A percentile compares a stretch with the other conserved stretches of the same genome.
phyloP scores from a whole-genome alignment of 108 stramenopile genomes.

The Ochromonas danica region DNA sequence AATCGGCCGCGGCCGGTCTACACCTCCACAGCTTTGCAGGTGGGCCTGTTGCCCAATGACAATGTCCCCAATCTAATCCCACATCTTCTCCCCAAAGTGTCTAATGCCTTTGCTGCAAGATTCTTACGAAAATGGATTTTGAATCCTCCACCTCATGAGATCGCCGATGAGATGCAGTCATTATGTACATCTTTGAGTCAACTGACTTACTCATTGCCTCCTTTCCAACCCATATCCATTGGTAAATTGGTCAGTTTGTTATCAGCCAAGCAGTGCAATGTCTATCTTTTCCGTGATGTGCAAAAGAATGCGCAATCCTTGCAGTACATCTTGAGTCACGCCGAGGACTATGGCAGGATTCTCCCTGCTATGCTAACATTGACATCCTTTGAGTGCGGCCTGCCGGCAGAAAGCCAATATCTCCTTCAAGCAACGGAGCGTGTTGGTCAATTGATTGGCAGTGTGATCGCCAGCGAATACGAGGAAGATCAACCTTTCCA shows the following conservation, averaged over 20 bases:
- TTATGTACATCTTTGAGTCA: background rate
- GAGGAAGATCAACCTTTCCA: background rate
- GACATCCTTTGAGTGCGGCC: slow-evolving; percentile 6
- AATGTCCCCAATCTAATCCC: slow-evolving; percentile 49
- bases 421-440: background rate
- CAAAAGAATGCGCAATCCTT: slow-evolving; percentile 30
- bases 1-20: slow-evolving; percentile 21
- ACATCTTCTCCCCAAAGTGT: slow-evolving; percentile 39
- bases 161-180: slow-evolving; percentile 32
- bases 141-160: slow-evolving; percentile 46
- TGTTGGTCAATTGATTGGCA: background rate
- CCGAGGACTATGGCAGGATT: slow-evolving; percentile 9
- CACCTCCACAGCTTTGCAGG: slow-evolving; percentile 39
- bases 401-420: background rate
- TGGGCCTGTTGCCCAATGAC: slow-evolving; percentile 46
- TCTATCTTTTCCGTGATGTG: slow-evolving; percentile 50
- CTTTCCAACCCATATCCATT: slow-evolving; percentile 38
- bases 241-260: slow-evolving; percentile 52
- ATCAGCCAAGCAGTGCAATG: slow-evolving; percentile 47
- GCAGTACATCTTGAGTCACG: slow-evolving; percentile 41
- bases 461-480: background rate
- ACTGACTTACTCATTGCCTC: slow-evolving; percentile 30
- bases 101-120: slow-evolving; percentile 43
- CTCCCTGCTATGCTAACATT: slow-evolving; percentile 10
- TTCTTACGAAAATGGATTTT: slow-evolving; percentile 51